phyloP scores from a whole-genome alignment of 75 land plant genomes.

The Sequoia sempervirens region DNA sequence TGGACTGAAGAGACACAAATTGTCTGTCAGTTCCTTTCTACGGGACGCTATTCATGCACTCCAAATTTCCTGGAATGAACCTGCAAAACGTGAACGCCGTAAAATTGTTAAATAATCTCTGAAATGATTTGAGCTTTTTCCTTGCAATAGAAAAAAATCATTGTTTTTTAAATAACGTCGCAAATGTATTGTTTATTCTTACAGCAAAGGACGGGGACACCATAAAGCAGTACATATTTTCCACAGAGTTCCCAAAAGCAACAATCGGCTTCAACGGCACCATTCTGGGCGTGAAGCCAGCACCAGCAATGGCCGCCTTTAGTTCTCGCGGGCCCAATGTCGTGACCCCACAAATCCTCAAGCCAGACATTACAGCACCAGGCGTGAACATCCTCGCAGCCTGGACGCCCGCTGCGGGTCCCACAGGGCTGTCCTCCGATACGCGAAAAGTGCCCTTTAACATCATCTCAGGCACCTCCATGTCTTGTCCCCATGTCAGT shows the following conservation, averaged over 20 bases:
- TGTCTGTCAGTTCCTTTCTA: no score
- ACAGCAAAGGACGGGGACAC: conserved; percentile 29
- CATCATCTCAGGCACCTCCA: conserved; percentile 87
- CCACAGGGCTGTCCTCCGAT: conserved; percentile 50
- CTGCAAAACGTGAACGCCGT: no score
- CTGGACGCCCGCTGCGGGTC: conserved; percentile 56
- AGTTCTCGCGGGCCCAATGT: conserved; percentile 79
- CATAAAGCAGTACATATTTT: conserved; percentile 47
- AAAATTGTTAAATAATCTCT: no score
- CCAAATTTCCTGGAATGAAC: no score
- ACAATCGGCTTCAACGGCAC: conserved; percentile 59
- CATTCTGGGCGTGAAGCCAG: conserved; percentile 58
- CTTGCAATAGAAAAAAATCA: no score
- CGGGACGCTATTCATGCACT: no score
- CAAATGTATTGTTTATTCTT: background rate
- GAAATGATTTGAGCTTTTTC: no score
- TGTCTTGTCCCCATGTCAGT: conserved; percentile 91
- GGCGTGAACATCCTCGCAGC: conserved; percentile 87
- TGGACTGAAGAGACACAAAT: no score
- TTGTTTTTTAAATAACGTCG: no score
- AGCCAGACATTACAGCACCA: conserved; percentile 81
- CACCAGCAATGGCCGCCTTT: conserved; percentile 82
- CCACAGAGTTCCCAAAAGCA: conserved; percentile 38
- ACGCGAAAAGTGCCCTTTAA: conserved; percentile 56
- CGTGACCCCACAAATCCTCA: conserved; percentile 48